A percentile compares a stretch with the other conserved stretches of the same genome.
phyloP scores from a whole-genome alignment of 495 filamentous ascomycete genomes.

The Xylaria bambusicola region DNA sequence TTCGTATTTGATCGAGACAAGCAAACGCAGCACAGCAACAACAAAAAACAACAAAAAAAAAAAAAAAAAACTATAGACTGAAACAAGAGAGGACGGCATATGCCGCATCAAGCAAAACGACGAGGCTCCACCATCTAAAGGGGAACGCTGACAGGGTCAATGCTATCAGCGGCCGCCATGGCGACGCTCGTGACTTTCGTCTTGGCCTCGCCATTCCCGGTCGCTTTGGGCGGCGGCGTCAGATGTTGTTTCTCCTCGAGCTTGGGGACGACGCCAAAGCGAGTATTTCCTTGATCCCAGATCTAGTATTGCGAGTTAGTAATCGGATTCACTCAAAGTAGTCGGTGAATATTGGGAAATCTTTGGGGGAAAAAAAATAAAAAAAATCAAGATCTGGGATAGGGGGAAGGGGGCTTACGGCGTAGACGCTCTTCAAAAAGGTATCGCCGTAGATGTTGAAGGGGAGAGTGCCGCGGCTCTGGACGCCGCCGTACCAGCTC shows the following conservation, averaged over 20 bases:
- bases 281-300: slow-evolving; percentile 72
- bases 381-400: no score
- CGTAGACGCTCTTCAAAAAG: slow-evolving; percentile 76
- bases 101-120: slow-evolving; percentile 1
- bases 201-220: slow-evolving; percentile 17
- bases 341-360: not conserved
- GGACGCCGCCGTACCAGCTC: slow-evolving; percentile 73
- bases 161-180: slow-evolving; percentile 11
- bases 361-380: not conserved
- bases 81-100: not conserved
- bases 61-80: not conserved
- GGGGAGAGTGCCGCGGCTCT: slow-evolving; percentile 64
- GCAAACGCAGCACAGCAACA: no score
- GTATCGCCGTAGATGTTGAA: slow-evolving; percentile 77
- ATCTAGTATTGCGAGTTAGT: slow-evolving; percentile 46
- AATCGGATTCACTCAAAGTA: not conserved
- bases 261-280: slow-evolving; percentile 70
- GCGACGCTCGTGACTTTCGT: slow-evolving; percentile 20
- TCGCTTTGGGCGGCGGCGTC: slow-evolving; percentile 32
- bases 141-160: not conserved
- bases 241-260: slow-evolving; percentile 58
- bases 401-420: slow-evolving; percentile 54
- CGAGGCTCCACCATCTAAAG: slow-evolving; percentile 7
- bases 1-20: no score
- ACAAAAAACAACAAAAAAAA: no score